Evolutionary conservation across 495 filamentous ascomycete genomes (phyloP).

Genomic region (Lineolata rhizophorae): DNA sequence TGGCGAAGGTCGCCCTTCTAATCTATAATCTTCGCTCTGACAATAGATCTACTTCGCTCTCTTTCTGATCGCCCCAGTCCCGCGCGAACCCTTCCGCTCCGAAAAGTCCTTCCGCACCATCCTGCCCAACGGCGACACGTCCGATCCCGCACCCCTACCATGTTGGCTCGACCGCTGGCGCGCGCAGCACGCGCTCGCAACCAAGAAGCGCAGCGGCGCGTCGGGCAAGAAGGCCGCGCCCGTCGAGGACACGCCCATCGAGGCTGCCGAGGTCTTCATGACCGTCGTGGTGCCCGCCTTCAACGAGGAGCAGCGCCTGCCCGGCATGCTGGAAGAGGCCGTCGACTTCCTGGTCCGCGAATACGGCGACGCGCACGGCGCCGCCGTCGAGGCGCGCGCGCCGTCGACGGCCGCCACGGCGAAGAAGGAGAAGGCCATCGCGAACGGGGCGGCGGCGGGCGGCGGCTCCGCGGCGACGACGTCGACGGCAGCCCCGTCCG

Average conservation of each 20-base stretch:
- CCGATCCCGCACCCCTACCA: conserved; percentile 38
- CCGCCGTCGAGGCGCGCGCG: background rate
- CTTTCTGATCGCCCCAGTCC: conserved; percentile 55
- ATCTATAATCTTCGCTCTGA: too few species aligned
- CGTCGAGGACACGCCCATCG: conserved; percentile 23
- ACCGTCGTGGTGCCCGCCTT: conserved; percentile 87
- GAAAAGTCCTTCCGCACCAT: conserved; percentile 77
- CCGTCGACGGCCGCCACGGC: background rate
- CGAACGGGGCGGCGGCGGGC: conserved; percentile 1
- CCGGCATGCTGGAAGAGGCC: conserved; percentile 73
- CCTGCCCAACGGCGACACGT: conserved; percentile 36
- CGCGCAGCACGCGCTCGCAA: conserved; percentile 28
- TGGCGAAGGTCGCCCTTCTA: too few species aligned
- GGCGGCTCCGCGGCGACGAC: conserved; percentile 5
- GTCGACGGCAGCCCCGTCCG: background rate
- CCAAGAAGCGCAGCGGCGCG: too few species aligned
- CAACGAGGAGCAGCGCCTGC: conserved; percentile 72
- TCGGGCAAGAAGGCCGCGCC: conserved; percentile 15
- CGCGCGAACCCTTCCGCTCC: conserved; percentile 47
- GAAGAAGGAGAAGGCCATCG: conserved; percentile 2
- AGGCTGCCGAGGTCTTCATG: conserved; percentile 40
- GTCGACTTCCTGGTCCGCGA: conserved; percentile 58
- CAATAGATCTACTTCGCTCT: conserved; percentile 58
- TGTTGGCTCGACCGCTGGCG: conserved; percentile 62
- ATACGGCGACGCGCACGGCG: conserved; percentile 33